phyloP scores from a whole-genome alignment of 352 stramenopile genomes.

The Phytophthora sp. region DNA sequence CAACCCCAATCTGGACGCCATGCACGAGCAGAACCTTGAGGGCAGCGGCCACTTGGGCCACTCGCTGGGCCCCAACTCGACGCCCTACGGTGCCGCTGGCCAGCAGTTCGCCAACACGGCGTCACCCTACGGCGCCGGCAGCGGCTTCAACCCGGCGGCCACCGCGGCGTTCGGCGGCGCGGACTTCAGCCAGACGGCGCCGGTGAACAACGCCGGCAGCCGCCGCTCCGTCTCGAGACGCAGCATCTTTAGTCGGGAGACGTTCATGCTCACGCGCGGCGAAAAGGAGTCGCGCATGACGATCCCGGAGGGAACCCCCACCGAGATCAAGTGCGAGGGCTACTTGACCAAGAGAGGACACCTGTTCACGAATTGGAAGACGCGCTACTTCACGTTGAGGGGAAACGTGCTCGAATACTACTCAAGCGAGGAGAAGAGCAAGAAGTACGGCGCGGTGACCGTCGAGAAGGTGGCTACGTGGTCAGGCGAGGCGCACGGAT shows the following conservation, averaged over 20 bases:
- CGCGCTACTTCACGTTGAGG: conserved; percentile 87
- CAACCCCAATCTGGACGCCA: conserved; percentile 64
- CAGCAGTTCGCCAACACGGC: conserved; percentile 36
- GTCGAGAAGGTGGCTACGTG: conserved; percentile 88
- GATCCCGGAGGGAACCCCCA: conserved; percentile 60
- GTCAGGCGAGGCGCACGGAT: conserved; percentile 85
- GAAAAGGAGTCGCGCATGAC: conserved; percentile 67
- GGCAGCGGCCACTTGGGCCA: conserved; percentile 58
- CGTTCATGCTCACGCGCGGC: conserved; percentile 77
- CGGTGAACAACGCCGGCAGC: conserved; percentile 28
- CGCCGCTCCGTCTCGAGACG: conserved; percentile 67
- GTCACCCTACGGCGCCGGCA: conserved; percentile 16
- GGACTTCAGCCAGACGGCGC: conserved; percentile 42
- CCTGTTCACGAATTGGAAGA: conserved; percentile 92
- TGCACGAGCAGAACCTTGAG: conserved; percentile 43
- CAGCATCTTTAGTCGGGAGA: conserved; percentile 78
- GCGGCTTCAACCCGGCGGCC: conserved; percentile 34
- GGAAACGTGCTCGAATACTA: conserved; percentile 89
- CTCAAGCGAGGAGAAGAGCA: conserved; percentile 81
- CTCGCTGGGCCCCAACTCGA: conserved; percentile 68
- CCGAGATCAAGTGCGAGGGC: conserved; percentile 78
- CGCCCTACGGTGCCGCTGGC: conserved; percentile 28
- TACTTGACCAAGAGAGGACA: conserved; percentile 89
- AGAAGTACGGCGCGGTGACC: conserved; percentile 86
- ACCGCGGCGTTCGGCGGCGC: conserved; percentile 18